These are phyloP conservation scores for Tuber borchii DNA, from an alignment of 495 filamentous ascomycete genomes.

Conservation along the genomic window DNA sequence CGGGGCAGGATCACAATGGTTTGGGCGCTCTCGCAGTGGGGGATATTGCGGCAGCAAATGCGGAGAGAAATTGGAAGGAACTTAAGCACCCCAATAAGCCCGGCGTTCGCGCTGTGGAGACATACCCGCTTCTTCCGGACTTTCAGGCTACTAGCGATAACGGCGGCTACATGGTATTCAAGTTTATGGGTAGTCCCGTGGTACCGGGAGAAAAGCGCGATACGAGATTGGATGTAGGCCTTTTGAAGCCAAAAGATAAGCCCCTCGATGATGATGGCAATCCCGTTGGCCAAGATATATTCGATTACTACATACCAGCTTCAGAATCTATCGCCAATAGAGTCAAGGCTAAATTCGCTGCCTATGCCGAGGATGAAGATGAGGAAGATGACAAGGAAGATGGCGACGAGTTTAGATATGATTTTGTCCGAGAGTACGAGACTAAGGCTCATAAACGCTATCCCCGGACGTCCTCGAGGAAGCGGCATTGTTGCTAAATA, in stretches of 20 bases:
- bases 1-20: slow-evolving; percentile 47
- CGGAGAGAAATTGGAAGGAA: slow-evolving; percentile 61
- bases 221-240: slow-evolving; percentile 67
- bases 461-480: slow-evolving; percentile 50
- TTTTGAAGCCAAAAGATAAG: slow-evolving; percentile 62
- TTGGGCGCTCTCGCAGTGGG: slow-evolving; percentile 51
- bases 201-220: slow-evolving; percentile 58
- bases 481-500: slow-evolving; percentile 50
- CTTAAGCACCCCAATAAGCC: slow-evolving; percentile 78
- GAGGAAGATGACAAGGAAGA: slow-evolving; percentile 52
- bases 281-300: slow-evolving; percentile 37
- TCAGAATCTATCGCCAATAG: slow-evolving; percentile 41
- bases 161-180: slow-evolving; percentile 77
- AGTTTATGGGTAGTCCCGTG: slow-evolving; percentile 78
- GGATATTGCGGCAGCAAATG: slow-evolving; percentile 52
- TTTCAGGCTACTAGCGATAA: slow-evolving; percentile 81
- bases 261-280: slow-evolving; percentile 47
- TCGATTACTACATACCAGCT: slow-evolving; percentile 39
- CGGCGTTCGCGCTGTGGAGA: slow-evolving; percentile 68
- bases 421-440: slow-evolving; percentile 75
- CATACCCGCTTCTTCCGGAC: slow-evolving; percentile 78
- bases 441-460: slow-evolving; percentile 63
- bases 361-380: slow-evolving; percentile 62
- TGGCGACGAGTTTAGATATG: slow-evolving; percentile 63
- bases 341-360: slow-evolving; percentile 67